Evolutionary conservation across 23 red algal species (phyloP).

Genomic region (Gracilaria vermiculophylla): DNA sequence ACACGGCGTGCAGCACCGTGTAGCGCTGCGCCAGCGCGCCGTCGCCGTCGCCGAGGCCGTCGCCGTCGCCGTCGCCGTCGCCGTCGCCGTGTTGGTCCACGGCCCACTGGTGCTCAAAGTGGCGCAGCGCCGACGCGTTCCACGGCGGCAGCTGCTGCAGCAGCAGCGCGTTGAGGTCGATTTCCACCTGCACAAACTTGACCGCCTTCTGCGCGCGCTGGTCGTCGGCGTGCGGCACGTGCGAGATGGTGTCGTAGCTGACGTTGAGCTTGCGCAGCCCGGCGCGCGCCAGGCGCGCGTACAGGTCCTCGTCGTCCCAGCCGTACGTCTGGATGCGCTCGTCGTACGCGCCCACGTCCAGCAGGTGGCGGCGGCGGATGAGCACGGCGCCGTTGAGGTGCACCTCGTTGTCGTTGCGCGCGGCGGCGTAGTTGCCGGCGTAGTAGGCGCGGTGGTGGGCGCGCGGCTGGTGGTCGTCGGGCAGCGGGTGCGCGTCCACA

Average conservation of each 20-base stretch:
- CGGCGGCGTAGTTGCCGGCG: slow-evolving; percentile 61
- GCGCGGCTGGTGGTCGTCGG: no score
- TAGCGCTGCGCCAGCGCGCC: not conserved
- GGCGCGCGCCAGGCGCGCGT: slow-evolving; percentile 20
- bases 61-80: not conserved
- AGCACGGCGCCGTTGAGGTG: slow-evolving; percentile 82
- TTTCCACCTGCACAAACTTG: slow-evolving; percentile 69
- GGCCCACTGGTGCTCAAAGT: not conserved
- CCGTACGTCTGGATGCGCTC: slow-evolving; percentile 84
- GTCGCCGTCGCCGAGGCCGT: not conserved
- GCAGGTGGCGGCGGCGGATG: slow-evolving; percentile 37
- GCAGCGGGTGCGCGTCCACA: slow-evolving; percentile 45
- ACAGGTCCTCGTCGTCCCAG: slow-evolving; percentile 87
- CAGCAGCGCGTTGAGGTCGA: slow-evolving; percentile 74
- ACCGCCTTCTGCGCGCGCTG: slow-evolving; percentile 57
- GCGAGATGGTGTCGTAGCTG: slow-evolving; percentile 61
- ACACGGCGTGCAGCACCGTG: slow-evolving; percentile 29
- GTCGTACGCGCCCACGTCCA: slow-evolving; percentile 70
- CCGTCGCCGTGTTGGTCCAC: not conserved
- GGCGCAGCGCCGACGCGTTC: slow-evolving; percentile 9
- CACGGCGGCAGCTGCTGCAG: slow-evolving; percentile 52
- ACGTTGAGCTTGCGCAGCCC: slow-evolving; percentile 55
- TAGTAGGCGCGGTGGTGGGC: slow-evolving; percentile 19
- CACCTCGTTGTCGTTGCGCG: slow-evolving; percentile 76
- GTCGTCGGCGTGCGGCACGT: slow-evolving; percentile 59